phyloP scores from a whole-genome alignment of 495 filamentous ascomycete genomes.

The Astrothelium subdiscretum region DNA sequence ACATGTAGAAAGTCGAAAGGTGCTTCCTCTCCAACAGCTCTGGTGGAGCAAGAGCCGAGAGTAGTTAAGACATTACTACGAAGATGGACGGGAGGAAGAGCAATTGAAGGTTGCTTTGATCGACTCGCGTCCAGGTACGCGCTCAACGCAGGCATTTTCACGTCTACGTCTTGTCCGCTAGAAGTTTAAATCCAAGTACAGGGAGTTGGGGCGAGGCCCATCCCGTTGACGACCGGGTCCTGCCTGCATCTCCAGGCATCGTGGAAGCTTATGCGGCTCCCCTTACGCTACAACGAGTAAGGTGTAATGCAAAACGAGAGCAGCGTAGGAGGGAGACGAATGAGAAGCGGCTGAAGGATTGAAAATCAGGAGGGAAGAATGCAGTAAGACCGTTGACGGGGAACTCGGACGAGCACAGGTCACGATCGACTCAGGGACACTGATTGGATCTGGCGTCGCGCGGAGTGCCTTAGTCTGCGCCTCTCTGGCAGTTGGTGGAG shows the following conservation, averaged over 20 bases:
- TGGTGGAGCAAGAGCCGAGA: neutral
- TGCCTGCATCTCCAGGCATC: neutral
- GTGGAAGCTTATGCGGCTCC: neutral
- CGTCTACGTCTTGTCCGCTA: neutral
- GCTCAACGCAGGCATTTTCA: neutral
- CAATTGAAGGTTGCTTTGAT: neutral
- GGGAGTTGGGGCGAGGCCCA: neutral
- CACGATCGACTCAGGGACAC: neutral
- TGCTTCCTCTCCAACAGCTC: neutral
- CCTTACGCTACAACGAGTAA: neutral
- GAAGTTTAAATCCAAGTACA: neutral
- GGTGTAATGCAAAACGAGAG: neutral
- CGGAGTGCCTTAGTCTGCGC: neutral
- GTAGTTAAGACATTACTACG: neutral
- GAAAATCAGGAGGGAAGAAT: neutral
- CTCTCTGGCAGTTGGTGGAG: neutral
- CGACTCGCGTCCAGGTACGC: neutral
- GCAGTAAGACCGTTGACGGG: constrained; percentile 1
- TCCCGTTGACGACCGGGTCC: neutral
- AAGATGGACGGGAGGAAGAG: neutral
- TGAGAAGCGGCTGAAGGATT: neutral
- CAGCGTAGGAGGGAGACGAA: neutral
- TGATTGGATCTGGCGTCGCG: neutral
- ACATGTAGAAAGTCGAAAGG: neutral
- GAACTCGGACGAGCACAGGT: neutral